Evolutionary conservation across 2,329 filamentous ascomycete species (phyloP).

Genomic region (Exophiala lecanii-corni): DNA sequence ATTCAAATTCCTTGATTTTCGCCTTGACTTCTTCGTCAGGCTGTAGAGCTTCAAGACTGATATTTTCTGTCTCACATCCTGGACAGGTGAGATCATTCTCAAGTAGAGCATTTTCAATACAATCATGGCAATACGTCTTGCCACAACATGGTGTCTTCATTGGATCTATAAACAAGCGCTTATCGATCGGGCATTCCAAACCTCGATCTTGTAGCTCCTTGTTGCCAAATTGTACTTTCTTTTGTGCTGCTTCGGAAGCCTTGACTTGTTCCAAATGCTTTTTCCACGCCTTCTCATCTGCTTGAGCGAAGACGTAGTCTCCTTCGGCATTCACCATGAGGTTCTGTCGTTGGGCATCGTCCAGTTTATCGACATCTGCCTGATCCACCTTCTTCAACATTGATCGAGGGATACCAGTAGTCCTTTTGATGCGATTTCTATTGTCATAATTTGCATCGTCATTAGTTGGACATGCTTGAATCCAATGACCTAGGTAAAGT

Average conservation of each 20-base stretch:
- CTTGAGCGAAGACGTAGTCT: constrained; percentile 93
- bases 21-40: constrained; percentile 72
- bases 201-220: constrained; percentile 85
- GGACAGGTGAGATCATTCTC: constrained; percentile 97
- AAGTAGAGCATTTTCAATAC: constrained; percentile 97
- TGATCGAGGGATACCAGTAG: constrained; percentile 91
- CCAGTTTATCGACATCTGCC: constrained; percentile 51
- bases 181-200: constrained; percentile 91
- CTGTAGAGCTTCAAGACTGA: constrained; percentile 86
- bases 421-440: constrained; percentile 87
- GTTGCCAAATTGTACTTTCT: constrained; percentile 69
- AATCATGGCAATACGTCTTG: constrained; percentile 98
- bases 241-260: constrained; percentile 75
- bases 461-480: constrained; percentile 96
- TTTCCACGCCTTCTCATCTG: constrained; percentile 94
- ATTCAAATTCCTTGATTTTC: constrained; percentile 72
- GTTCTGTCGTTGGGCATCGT: constrained; percentile 76
- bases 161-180: constrained; percentile 96
- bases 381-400: constrained; percentile 96
- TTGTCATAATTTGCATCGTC: constrained; percentile 95
- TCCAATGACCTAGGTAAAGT: constrained; percentile 72
- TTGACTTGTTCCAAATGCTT: constrained; percentile 91
- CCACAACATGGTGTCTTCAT: constrained; percentile 98
- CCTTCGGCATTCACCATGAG: constrained; percentile 98
- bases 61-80: constrained; percentile 81